Evolutionary conservation across 805 yeast species (phyloP), one percentile per base, ranked within the genome.

Genomic region (Metschnikowia amazonensis): DNA sequence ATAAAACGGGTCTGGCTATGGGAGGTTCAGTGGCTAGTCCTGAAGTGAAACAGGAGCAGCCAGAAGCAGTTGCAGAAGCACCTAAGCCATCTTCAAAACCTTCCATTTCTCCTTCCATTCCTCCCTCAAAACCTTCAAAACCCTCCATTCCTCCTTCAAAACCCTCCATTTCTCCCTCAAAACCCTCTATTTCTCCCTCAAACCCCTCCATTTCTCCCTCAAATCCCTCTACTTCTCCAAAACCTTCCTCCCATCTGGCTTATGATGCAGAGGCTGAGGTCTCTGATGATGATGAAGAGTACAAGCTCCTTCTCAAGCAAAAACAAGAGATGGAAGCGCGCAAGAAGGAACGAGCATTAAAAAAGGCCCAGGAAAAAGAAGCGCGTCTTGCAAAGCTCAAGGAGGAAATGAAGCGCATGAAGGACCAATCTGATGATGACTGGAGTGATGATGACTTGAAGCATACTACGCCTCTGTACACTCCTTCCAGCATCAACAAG

Each of bases 311-410:
- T 45, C 63, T 66, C 56, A 69, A 68, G 52, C 71, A 74, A 36
- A 65, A 66, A 48, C 67, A 60, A 61, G 75, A 66, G 42, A 50
- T 72, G 66, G 82, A 77, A 52, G 66, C 64, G 3, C 65, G 69
- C 37, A 72, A 70, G 42, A 55, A 64, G 40, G 70, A 67, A 37
- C 60, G 79, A 41, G 75, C 75, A 47, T 57, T 66, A 48, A 78
- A 75, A 60, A 81, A 75, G 60, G 76, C 76, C 51, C 73, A 73
- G 27, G 83, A 78, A 7, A 81, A 78, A 56, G 86, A 80, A 50
- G 84, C 77, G 10, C 70, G 81, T 51, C 56, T 80, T 44, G 85
- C 82, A 2, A 72, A 74, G 50, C 63, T 82, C 43, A 80, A 75
- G 54, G 74, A 70, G 48, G 84, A 82, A 57, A 76, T 82, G 75